A percentile compares a stretch with the other conserved stretches of the same genome.
phyloP scores from a whole-genome alignment of 1,139 yeast genomes.

The Meyerozyma carpophila region DNA sequence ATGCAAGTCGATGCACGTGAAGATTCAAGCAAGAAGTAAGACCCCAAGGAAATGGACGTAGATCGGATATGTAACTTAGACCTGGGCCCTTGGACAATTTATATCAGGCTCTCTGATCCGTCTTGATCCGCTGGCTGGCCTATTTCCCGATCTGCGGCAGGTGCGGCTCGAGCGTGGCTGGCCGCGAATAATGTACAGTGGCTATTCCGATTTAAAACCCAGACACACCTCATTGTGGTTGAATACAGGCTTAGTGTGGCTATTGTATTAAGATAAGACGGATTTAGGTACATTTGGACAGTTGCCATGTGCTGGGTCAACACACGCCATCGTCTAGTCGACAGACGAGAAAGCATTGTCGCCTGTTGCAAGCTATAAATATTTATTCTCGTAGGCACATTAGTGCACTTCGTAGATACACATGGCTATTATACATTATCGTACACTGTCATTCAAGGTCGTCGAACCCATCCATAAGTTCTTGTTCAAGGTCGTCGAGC shows the following conservation, averaged over 20 bases:
- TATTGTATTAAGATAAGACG: neutral
- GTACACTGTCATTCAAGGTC: conserved; percentile 26
- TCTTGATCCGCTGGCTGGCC: neutral
- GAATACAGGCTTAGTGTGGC: neutral
- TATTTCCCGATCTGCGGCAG: neutral
- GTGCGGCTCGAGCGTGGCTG: neutral
- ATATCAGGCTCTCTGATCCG: neutral
- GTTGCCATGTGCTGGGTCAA: neutral
- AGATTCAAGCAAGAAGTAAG: neutral
- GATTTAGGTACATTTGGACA: too few relatives aligned
- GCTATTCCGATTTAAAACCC: neutral
- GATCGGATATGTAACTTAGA: too few relatives aligned
- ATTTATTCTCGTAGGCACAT: too few relatives aligned
- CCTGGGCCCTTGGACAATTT: neutral
- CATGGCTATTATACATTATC: conserved; percentile 1
- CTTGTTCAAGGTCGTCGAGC: conserved; percentile 35
- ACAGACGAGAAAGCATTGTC: neutral
- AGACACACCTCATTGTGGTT: neutral
- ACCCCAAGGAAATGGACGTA: neutral
- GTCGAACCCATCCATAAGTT: conserved; percentile 27
- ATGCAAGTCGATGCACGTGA: neutral
- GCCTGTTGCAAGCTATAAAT: too few relatives aligned
- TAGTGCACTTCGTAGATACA: too few relatives aligned
- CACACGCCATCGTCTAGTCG: neutral
- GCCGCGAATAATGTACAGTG: neutral